These are phyloP conservation scores for Cynanchum wilfordii DNA, from an alignment of 257 asterid species.

Conservation along the genomic window DNA sequence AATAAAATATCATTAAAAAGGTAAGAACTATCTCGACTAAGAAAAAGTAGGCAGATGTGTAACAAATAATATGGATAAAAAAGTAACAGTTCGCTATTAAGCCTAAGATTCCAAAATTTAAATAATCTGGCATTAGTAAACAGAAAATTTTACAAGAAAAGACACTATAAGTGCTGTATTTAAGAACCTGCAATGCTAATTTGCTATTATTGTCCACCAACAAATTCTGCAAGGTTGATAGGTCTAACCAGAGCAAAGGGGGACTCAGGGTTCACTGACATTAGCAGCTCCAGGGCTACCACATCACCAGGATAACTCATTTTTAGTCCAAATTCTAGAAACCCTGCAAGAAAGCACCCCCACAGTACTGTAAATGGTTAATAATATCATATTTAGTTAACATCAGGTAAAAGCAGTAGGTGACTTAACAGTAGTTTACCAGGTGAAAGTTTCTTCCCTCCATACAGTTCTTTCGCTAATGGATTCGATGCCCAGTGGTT, in stretches of 20 bases:
- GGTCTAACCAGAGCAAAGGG: constrained; percentile 63
- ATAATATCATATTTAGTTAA: neutral
- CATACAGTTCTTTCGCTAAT: constrained; percentile 61
- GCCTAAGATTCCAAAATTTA: neutral
- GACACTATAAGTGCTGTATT: neutral
- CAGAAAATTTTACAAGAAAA: neutral
- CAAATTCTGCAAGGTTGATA: constrained; percentile 22
- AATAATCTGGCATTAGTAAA: neutral
- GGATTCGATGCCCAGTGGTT: constrained; percentile 89
- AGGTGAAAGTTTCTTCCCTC: constrained; percentile 60
- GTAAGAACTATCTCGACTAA: too few relatives aligned
- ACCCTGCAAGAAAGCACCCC: constrained; percentile 39
- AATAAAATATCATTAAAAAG: too few relatives aligned
- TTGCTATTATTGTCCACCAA: neutral
- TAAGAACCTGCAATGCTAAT: neutral
- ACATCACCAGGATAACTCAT: constrained; percentile 39
- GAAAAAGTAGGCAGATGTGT: too few relatives aligned
- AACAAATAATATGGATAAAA: too few relatives aligned
- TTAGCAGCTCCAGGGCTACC: constrained; percentile 59
- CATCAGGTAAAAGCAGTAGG: neutral
- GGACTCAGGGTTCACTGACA: constrained; percentile 49
- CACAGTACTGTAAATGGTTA: neutral
- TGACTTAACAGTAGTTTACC: constrained; percentile 35
- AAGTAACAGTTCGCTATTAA: neutral
- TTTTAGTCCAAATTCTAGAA: constrained; percentile 66